Conservation (phyloP, 805 yeast genomes). For the Candida pseudofarinosa region DNA sequence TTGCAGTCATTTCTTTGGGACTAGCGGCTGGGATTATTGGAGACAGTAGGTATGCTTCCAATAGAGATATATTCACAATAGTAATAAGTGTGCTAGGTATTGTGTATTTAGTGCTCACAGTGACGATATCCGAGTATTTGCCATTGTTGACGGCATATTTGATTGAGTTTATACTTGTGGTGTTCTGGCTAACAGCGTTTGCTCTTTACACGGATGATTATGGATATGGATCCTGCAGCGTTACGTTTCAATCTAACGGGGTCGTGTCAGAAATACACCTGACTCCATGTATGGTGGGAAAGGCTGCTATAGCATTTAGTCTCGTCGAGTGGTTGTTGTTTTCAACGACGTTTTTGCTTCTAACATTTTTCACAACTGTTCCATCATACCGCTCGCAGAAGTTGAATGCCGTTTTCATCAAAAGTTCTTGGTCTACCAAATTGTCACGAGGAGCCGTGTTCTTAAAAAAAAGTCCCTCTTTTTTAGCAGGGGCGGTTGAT, state of each 20-base stretch:
- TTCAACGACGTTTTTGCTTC: conserved; percentile 12
- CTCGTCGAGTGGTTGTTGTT: conserved; percentile 19
- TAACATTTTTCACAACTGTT: conserved; percentile 12
- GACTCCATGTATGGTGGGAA: conserved; percentile 14
- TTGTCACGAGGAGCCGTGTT: not conserved
- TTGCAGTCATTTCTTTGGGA: conserved; percentile 4
- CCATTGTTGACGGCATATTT: not conserved
- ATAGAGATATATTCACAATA: conserved; percentile 4
- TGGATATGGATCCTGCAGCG: conserved; percentile 11
- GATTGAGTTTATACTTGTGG: conserved; percentile 13
- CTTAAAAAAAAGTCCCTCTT: not conserved
- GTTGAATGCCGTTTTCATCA: not conserved
- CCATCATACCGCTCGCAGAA: conserved; percentile 7
- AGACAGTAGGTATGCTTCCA: not conserved
- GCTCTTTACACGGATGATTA: conserved; percentile 10
- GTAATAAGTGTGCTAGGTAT: conserved; percentile 2
- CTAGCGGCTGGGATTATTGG: conserved; percentile 4
- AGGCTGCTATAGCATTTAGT: conserved; percentile 19
- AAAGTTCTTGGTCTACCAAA: not conserved
- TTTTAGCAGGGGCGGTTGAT: not conserved
- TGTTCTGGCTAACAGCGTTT: conserved; percentile 22
- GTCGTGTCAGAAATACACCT: not conserved
- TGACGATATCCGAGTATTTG: not conserved
- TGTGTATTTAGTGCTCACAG: conserved; percentile 3
- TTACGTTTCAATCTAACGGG: not conserved